Evolutionary conservation across 1,284 basidiomycete genomes (phyloP).

Genomic region (Ganoderma leucocontextum): DNA sequence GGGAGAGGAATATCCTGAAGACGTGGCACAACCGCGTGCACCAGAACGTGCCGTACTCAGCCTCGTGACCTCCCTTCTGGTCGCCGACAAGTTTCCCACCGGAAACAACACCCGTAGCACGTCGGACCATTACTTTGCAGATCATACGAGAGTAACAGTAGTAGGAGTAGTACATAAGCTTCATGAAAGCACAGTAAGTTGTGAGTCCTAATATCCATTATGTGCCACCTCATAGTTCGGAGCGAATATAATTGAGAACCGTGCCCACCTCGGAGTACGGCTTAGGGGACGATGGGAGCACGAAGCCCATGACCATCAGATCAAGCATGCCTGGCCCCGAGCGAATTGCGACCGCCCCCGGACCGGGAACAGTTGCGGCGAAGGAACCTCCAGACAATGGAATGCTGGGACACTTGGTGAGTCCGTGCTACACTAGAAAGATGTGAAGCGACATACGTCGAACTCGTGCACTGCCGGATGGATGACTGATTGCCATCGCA

Average conservation of each 20-base stretch:
- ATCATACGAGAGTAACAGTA: too few species aligned
- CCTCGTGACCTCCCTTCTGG: neutral
- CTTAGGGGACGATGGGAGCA: neutral
- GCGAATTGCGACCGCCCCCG: conserved; percentile 67
- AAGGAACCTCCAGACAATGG: conserved; percentile 61
- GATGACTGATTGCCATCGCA: conserved; percentile 62
- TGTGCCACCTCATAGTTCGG: neutral
- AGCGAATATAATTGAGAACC: neutral
- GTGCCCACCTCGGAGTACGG: neutral
- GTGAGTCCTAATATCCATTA: neutral
- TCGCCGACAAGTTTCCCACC: neutral
- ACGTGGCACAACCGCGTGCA: neutral
- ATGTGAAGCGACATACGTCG: conserved; percentile 48
- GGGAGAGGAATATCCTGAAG: too few species aligned
- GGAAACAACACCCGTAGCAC: neutral
- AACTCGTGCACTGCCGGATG: conserved; percentile 55
- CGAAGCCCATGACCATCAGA: neutral
- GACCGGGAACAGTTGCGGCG: conserved; percentile 57
- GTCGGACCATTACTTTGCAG: too few species aligned
- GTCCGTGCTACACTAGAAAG: neutral
- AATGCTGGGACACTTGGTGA: conserved; percentile 46
- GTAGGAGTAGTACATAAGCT: neutral
- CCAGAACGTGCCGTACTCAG: too few species aligned
- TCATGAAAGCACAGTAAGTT: neutral
- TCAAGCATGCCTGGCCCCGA: conserved; percentile 44